phyloP scores from a whole-genome alignment of 2,329 filamentous ascomycete species.

The Harringtonia lauricola region DNA sequence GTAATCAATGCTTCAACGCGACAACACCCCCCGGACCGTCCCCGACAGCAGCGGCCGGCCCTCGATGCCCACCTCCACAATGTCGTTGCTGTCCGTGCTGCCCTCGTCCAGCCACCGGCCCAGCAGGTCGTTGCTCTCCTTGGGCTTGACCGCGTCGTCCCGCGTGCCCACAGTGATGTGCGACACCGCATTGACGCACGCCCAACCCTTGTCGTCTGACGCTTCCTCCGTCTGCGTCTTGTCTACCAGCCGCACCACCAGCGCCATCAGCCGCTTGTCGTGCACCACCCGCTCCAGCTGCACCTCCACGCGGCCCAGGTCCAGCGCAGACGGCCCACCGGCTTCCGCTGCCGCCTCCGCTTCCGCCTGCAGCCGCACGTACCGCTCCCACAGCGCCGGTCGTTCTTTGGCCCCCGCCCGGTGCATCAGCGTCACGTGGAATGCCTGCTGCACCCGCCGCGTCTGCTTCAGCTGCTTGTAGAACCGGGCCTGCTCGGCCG shows the following conservation, averaged over 20 bases:
- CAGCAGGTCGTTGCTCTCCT: conserved; percentile 84
- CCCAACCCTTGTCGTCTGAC: conserved; percentile 32
- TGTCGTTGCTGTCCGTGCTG: conserved; percentile 28
- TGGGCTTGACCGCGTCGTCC: conserved; percentile 66
- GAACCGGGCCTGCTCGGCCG: conserved; percentile 47
- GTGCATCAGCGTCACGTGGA: conserved; percentile 93
- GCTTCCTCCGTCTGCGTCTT: conserved; percentile 18
- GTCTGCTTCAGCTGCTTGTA: conserved; percentile 65
- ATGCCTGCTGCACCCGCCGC: conserved; percentile 68
- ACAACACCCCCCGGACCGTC: conserved; percentile 34
- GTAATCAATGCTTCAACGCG: too few species aligned
- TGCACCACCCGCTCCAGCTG: conserved; percentile 65
- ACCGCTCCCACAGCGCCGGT: conserved; percentile 65
- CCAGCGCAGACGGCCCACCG: conserved; percentile 15
- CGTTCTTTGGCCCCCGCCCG: conserved; percentile 49
- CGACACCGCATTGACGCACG: conserved; percentile 65
- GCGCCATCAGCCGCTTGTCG: conserved; percentile 80
- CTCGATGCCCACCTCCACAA: conserved; percentile 38
- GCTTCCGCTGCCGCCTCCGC: conserved; percentile 21
- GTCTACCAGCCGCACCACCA: conserved; percentile 66
- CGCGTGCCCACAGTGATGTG: conserved; percentile 88
- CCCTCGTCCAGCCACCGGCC: conserved; percentile 58
- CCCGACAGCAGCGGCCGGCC: conserved; percentile 37
- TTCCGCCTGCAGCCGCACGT: conserved; percentile 46
- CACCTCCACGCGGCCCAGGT: conserved; percentile 54